Evolutionary conservation across 768 basidiomycete genomes (phyloP).

Genomic region (Pholiota molesta): DNA sequence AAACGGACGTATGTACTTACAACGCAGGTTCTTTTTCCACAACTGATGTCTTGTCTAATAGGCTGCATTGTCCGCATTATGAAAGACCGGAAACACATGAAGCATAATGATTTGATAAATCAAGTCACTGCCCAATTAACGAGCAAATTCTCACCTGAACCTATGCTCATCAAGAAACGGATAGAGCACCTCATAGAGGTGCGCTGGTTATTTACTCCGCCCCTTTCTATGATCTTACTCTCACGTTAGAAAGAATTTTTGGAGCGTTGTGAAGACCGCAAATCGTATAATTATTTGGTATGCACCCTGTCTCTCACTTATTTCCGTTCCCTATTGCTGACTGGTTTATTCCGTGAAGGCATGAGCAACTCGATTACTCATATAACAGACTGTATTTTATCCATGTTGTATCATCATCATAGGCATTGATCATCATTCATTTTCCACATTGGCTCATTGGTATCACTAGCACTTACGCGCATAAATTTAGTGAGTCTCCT

Average conservation of each 20-base stretch:
- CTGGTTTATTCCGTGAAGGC: background rate
- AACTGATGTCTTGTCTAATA: slow-evolving; percentile 32
- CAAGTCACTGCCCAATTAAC: slow-evolving; percentile 90
- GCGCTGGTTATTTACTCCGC: slow-evolving; percentile 24
- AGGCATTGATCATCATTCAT: slow-evolving; percentile 3
- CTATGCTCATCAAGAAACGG: slow-evolving; percentile 87
- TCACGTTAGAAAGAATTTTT: slow-evolving; percentile 83
- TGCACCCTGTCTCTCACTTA: background rate
- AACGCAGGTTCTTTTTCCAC: slow-evolving; percentile 17
- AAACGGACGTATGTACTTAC: slow-evolving; percentile 73
- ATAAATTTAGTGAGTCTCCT: too few species aligned
- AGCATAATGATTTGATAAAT: slow-evolving; percentile 85
- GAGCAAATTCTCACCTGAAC: slow-evolving; percentile 84
- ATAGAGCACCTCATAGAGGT: slow-evolving; percentile 95
- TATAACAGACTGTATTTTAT: slow-evolving; percentile 5
- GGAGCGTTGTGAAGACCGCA: slow-evolving; percentile 85
- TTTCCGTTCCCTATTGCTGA: background rate
- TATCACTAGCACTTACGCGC: too few species aligned
- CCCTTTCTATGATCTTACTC: slow-evolving; percentile 2
- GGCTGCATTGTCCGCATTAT: slow-evolving; percentile 99
- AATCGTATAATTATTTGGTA: slow-evolving; percentile 66
- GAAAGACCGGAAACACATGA: slow-evolving; percentile 92
- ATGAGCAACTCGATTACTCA: background rate
- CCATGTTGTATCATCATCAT: slow-evolving; percentile 8
- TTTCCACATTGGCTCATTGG: background rate